phyloP scores from a whole-genome alignment of 2,329 filamentous ascomycete species.

The Sarocladiaceae sp. region DNA sequence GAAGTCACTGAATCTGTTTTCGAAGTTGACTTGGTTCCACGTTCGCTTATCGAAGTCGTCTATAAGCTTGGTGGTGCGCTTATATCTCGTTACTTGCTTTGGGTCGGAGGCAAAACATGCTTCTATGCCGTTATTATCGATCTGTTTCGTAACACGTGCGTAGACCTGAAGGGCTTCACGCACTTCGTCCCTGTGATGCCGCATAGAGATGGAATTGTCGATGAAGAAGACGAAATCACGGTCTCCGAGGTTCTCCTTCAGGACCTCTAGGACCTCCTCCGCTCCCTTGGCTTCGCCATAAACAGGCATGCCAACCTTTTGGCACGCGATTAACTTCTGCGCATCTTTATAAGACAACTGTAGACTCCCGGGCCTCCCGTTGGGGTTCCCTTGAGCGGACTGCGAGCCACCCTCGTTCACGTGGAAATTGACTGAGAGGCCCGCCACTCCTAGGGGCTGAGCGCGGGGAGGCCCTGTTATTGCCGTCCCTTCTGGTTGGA shows the following conservation, averaged over 20 bases:
- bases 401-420: too few relatives aligned
- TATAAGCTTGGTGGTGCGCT: background rate
- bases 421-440: too few relatives aligned
- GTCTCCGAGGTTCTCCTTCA: background rate
- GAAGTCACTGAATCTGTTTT: conserved; percentile 10
- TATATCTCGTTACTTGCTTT: background rate
- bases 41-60: background rate
- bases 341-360: too few relatives aligned
- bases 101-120: conserved; percentile 11
- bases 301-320: background rate
- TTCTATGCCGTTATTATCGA: conserved; percentile 13
- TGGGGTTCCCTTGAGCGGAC: too few relatives aligned
- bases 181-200: background rate
- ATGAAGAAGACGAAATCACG: conserved; percentile 13
- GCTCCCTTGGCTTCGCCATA: too few relatives aligned
- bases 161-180: background rate
- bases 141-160: conserved; percentile 11
- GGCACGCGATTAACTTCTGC: background rate
- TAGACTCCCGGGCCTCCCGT: too few relatives aligned
- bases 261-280: background rate
- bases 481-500: too few relatives aligned
- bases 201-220: conserved; percentile 12
- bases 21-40: conserved; percentile 12
- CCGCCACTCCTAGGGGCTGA: too few relatives aligned
- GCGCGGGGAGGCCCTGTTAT: too few relatives aligned